phyloP scores from a whole-genome alignment of 2,329 filamentous ascomycete species.

The Neophaeococcomyces mojaviensis region DNA sequence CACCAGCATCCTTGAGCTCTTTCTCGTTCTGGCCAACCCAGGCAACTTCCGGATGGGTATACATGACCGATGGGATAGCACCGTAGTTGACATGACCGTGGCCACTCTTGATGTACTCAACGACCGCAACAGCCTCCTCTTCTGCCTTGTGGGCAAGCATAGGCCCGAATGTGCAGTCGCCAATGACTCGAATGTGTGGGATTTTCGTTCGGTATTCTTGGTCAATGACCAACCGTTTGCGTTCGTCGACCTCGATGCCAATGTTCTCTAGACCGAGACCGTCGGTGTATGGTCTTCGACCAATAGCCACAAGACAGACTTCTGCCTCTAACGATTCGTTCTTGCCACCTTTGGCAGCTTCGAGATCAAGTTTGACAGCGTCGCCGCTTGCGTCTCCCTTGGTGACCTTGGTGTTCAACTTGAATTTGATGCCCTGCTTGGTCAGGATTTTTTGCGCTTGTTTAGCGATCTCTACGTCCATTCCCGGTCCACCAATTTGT shows the following conservation, averaged over 20 bases:
- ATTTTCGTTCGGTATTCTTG: constrained; percentile 98
- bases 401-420: constrained; percentile 91
- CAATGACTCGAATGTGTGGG: constrained; percentile 92
- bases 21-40: constrained; percentile 98
- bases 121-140: constrained; percentile 88
- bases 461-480: constrained; percentile 93
- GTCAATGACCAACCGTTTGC: constrained; percentile 92
- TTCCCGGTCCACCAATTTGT: constrained; percentile 95
- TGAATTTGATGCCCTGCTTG: constrained; percentile 98
- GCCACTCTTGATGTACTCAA: constrained; percentile 97
- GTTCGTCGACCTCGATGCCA: constrained; percentile 83
- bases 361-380: constrained; percentile 72
- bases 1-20: constrained; percentile 80
- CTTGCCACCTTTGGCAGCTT: constrained; percentile 95
- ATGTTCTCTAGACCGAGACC: constrained; percentile 92
- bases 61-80: constrained; percentile 97
- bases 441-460: constrained; percentile 81
- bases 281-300: constrained; percentile 85
- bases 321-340: constrained; percentile 85
- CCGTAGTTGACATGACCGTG: constrained; percentile 98
- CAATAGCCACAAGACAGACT: constrained; percentile 93
- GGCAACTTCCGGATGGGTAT: constrained; percentile 95
- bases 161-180: constrained; percentile 92
- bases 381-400: constrained; percentile 74
- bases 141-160: constrained; percentile 99